Percentiles rank a stretch among this genome's conserved stretches.
Evolutionary conservation across 2,329 filamentous ascomycete genomes (phyloP).

Genomic region (Venturia nashicola): DNA sequence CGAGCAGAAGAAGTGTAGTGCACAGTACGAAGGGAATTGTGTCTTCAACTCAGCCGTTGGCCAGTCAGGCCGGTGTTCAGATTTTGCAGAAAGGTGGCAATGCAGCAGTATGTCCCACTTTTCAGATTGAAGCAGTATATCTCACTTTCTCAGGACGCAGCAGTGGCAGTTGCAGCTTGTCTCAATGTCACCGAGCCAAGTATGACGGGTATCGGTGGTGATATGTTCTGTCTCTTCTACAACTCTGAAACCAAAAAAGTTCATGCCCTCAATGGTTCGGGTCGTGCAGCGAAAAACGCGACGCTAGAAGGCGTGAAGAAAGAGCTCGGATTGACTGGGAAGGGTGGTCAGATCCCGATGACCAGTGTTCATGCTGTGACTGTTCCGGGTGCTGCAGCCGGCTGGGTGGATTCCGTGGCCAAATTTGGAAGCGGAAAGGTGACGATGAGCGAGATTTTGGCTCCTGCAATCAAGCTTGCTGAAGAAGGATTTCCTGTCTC

Average conservation of each 20-base stretch:
- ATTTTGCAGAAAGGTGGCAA: constrained; percentile 84
- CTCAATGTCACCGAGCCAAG: constrained; percentile 89
- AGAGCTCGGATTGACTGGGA: constrained; percentile 47
- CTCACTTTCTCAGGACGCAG: constrained; percentile 58
- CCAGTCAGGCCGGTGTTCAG: constrained; percentile 74
- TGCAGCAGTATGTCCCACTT: constrained; percentile 57
- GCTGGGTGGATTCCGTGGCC: constrained; percentile 83
- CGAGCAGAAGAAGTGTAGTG: constrained; percentile 79
- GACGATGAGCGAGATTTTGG: constrained; percentile 62
- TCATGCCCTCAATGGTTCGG: constrained; percentile 81
- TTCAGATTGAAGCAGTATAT: neutral
- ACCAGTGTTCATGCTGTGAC: constrained; percentile 70
- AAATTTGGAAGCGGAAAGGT: constrained; percentile 83
- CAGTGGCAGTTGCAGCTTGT: constrained; percentile 83
- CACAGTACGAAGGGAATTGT: constrained; percentile 91
- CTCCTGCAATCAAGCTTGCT: constrained; percentile 71
- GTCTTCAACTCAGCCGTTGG: constrained; percentile 78
- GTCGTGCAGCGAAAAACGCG: constrained; percentile 59
- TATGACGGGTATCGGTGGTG: constrained; percentile 89
- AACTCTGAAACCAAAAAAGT: constrained; percentile 72
- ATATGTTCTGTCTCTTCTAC: constrained; percentile 94
- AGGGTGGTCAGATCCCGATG: constrained; percentile 54
- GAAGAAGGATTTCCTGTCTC: constrained; percentile 86
- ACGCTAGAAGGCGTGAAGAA: constrained; percentile 59
- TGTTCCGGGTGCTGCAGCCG: constrained; percentile 79